Evolutionary conservation across 257 asterid genomes (phyloP).

Genomic region (Pogostemon cablin): DNA sequence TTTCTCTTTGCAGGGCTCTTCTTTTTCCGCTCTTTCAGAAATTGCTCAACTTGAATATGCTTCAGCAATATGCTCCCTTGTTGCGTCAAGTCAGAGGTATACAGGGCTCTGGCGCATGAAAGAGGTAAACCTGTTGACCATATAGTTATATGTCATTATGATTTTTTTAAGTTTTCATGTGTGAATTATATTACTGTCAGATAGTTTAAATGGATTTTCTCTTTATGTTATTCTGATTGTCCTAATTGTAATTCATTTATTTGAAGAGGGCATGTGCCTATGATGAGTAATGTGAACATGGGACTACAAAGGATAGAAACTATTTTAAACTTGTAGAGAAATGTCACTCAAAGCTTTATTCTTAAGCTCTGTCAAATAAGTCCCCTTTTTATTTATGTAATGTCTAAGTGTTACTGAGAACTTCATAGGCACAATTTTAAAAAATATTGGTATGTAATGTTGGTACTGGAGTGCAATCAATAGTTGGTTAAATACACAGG

Average conservation of each 20-base stretch:
- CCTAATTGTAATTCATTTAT: constrained; percentile 10
- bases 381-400: not conserved
- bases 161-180: constrained; percentile 2
- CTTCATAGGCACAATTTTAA: not conserved
- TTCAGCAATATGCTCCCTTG: constrained; percentile 71
- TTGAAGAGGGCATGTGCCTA: constrained; percentile 13
- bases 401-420: not conserved
- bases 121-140: constrained; percentile 53
- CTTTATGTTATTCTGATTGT: constrained; percentile 24
- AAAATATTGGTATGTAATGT: constrained; percentile 2
- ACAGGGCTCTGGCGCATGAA: constrained; percentile 89
- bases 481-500: constrained; percentile 22
- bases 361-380: not conserved
- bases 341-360: constrained; percentile 13
- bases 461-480: constrained; percentile 20
- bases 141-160: constrained; percentile 2
- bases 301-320: constrained; percentile 12
- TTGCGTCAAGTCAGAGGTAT: constrained; percentile 75
- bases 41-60: constrained; percentile 44
- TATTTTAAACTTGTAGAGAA: constrained; percentile 8
- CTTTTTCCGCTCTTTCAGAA: constrained; percentile 52
- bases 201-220: not conserved
- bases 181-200: not conserved
- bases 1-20: constrained; percentile 67
- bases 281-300: not conserved